Base-by-base conservation (phyloP, 192 early-diverging fungal genomes). In the Rhizoclosmatium globosum region DNA sequence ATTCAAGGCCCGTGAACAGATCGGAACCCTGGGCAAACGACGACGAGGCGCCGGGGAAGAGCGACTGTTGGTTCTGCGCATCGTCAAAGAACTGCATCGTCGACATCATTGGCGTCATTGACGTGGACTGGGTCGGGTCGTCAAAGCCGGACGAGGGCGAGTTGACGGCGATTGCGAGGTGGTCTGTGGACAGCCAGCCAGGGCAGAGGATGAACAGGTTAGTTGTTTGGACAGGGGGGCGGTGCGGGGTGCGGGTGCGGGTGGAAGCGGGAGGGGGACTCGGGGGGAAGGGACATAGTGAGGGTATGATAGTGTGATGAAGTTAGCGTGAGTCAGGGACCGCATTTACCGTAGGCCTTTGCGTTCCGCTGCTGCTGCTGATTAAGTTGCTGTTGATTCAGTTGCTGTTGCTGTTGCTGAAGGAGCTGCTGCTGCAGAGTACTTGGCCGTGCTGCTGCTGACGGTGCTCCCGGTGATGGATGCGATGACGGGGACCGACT, bases 71-170 rank as follows among this genome's bases (percentile, higher is more conserved):
- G 31, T 31, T 31, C 31, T 31, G 31, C 31, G 31, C 31, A 31
- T 31, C 31, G 31, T 71, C 69, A 56, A 53, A 45, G 50, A 66
- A 75, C 17, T 45, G 47, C 41, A 75, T 15, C 4, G 60, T 23
- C 31, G 47, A 19, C 57, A 75, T 45, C 74, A 75, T 17, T 46
- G 74, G 74, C 3, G 64, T 62, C 61, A 75, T 48, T 65, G 74
- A 11, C 42, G 64, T 47, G 13, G 71, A 41, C 11, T 62, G 4
- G 15, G 19, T 39, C 60, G 60, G 7, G 60, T 62, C 17, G 50
- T 7, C 17, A 53, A 7, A 13, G 50, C 50, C 17, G 50, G 31
- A 31, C 31, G 31, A 31, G 31, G 31, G 31, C 31, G 31, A 31
- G 31, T 31, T 31, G 31, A 31, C 31, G 31, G 31, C 31, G 31